Evolutionary conservation across 2,329 filamentous ascomycete species (phyloP).

Genomic region (Trichophyton rubrum): DNA sequence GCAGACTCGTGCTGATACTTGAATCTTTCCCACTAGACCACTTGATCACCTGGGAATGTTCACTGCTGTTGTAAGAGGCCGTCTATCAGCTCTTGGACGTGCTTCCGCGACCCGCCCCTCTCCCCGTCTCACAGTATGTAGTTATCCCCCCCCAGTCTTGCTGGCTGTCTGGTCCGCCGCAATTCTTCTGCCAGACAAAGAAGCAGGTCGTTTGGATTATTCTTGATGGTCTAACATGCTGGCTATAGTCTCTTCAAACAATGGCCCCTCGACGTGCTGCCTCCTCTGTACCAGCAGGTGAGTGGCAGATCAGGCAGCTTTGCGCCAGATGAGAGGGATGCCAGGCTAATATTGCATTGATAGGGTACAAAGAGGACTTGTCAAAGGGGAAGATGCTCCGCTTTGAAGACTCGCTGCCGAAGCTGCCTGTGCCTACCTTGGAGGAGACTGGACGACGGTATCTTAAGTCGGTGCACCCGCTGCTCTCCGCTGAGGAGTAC

Average conservation of each 20-base stretch:
- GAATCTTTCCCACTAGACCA: constrained; percentile 5
- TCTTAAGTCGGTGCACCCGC: constrained; percentile 53
- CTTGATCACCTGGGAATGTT: constrained; percentile 24
- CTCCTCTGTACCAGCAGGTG: constrained; percentile 37
- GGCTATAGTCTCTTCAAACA: constrained; percentile 21
- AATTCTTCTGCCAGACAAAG: background rate
- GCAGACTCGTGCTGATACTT: constrained; percentile 4
- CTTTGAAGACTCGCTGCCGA: constrained; percentile 53
- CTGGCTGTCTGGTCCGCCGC: constrained; percentile 7
- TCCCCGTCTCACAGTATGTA: constrained; percentile 24
- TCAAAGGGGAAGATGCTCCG: constrained; percentile 53
- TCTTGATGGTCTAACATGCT: background rate
- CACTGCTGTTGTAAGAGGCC: constrained; percentile 32
- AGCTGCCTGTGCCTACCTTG: constrained; percentile 49
- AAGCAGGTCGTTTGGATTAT: background rate
- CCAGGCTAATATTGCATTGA: background rate
- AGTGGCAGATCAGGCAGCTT: constrained; percentile 11
- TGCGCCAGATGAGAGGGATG: background rate
- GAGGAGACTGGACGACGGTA: constrained; percentile 53
- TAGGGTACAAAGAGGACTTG: constrained; percentile 53
- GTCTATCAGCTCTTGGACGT: constrained; percentile 31
- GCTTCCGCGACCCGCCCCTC: constrained; percentile 21
- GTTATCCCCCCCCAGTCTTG: background rate
- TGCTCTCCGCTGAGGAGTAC: constrained; percentile 48
- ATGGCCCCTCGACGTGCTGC: constrained; percentile 27